phyloP scores from a whole-genome alignment of 2,329 filamentous ascomycete genomes.

The Pseudopyricularia javanii region DNA sequence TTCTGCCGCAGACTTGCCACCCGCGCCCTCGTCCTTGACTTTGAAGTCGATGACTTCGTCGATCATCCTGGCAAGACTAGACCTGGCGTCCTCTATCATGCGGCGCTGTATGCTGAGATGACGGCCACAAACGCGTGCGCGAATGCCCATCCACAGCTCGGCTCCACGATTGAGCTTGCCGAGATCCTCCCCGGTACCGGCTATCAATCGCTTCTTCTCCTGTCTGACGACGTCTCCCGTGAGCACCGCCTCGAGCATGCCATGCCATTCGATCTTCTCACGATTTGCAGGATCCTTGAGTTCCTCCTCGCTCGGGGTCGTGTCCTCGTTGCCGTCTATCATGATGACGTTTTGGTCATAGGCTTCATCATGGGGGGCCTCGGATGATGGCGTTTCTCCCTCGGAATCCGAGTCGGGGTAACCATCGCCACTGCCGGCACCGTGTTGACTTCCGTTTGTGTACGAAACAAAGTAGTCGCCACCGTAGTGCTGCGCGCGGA shows the following conservation, averaged over 20 bases:
- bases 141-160: constrained; percentile 79
- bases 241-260: constrained; percentile 89
- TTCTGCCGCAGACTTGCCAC: constrained; percentile 72
- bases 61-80: constrained; percentile 59
- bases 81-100: constrained; percentile 75
- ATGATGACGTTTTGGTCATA: constrained; percentile 89
- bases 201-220: constrained; percentile 91
- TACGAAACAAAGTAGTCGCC: constrained; percentile 64
- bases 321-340: constrained; percentile 82
- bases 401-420: constrained; percentile 74
- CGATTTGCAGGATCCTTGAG: constrained; percentile 76
- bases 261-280: constrained; percentile 93
- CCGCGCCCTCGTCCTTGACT: constrained; percentile 87
- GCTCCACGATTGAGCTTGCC: constrained; percentile 58
- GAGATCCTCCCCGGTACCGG: constrained; percentile 48
- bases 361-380: constrained; percentile 71
- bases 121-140: constrained; percentile 73
- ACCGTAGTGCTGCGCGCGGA: constrained; percentile 57
- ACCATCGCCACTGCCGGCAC: constrained; percentile 34
- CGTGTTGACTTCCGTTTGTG: constrained; percentile 27
- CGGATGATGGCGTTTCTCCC: constrained; percentile 79
- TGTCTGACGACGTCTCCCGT: constrained; percentile 96
- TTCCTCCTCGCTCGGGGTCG: constrained; percentile 82
- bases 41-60: constrained; percentile 88
- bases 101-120: constrained; percentile 75